phyloP scores from a whole-genome alignment of 2,329 filamentous ascomycete species.

The Leptographium flavum region DNA sequence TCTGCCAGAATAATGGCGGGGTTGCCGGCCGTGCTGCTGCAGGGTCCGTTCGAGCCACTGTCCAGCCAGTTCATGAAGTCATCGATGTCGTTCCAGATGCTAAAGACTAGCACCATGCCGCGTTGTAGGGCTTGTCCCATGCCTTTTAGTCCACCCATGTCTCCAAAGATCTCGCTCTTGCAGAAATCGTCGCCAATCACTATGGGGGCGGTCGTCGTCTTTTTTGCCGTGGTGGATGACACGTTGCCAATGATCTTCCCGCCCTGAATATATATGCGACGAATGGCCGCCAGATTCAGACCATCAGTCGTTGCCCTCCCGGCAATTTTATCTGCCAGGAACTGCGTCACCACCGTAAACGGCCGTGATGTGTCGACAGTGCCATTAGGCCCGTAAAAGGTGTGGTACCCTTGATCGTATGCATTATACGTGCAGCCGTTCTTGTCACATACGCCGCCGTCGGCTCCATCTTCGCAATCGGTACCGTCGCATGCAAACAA shows the following conservation, averaged over 20 bases:
- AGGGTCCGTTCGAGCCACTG: constrained; percentile 30
- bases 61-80: constrained; percentile 38
- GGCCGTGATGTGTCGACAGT: constrained; percentile 29
- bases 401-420: constrained; percentile 16
- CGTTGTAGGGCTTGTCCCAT: constrained; percentile 34
- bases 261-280: constrained; percentile 16
- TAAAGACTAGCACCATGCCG: constrained; percentile 31
- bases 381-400: constrained; percentile 16
- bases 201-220: constrained; percentile 4
- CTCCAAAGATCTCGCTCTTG: constrained; percentile 24
- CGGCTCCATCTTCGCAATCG: constrained; percentile 33
- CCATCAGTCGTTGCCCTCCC: constrained; percentile 9
- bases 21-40: constrained; percentile 35
- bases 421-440: constrained; percentile 21
- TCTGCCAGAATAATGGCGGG: constrained; percentile 31
- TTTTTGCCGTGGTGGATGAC: neutral
- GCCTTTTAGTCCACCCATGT: constrained; percentile 32
- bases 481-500: constrained; percentile 29
- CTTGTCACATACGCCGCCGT: constrained; percentile 27
- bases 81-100: constrained; percentile 32
- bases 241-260: constrained; percentile 8
- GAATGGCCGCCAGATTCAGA: constrained; percentile 11
- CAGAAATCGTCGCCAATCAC: constrained; percentile 37
- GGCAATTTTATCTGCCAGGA: constrained; percentile 17
- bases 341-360: constrained; percentile 27